Base-by-base conservation (phyloP, 306 rosid genomes). In the Ochetophila trinervis region DNA sequence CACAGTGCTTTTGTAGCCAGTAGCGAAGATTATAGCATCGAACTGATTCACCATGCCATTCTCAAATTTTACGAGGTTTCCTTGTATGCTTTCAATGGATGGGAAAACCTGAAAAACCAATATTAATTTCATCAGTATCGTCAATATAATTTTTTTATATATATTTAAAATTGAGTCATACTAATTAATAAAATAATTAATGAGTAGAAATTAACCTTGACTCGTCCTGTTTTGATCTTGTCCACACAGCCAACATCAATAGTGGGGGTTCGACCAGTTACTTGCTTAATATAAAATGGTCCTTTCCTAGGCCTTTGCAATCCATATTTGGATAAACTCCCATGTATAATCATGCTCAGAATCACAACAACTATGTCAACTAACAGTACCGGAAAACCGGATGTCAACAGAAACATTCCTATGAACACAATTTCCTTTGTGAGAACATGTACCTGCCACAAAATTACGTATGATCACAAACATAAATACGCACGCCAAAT, bases 11-110 rank as follows among this genome's bases (percentile, higher is more conserved):
- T 23, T 83, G 63, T 86, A 88, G 36, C 92, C 96, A 0, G 96
- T 88, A 5, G 96, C 90, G 66, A 88, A 86, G 47, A 88, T 36
- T 17, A 88, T 88, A 2, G 71, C 71, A n/a, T 86, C 92, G 64
- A 78, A 84, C 32, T 37, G 35, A 17, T 53, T 64, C 5, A 5
- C 8, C 37, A 20, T 42, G 18, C 88, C 90, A 62, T 88, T 71
- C 0, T 51, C 83, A 58, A 88, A 86, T 34, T 74, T 70, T 19
- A 76, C 30, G 0, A 66, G 57, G 7, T 74, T 78, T 30, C 70
- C 54, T 21, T 59, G 56, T 35, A 86, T 63, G 16, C 27, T 52
- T 49, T 75, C 53, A 5, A 86, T 47, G 2, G 55, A 75, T 5
- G 88, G 88, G 22, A 63, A 61, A 18, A 86, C 89, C 91, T 85